A percentile compares a stretch with the other conserved stretches of the same genome.
Conservation (phyloP, 2,329 filamentous ascomycete species). For the Colletotrichum magnum region DNA sequence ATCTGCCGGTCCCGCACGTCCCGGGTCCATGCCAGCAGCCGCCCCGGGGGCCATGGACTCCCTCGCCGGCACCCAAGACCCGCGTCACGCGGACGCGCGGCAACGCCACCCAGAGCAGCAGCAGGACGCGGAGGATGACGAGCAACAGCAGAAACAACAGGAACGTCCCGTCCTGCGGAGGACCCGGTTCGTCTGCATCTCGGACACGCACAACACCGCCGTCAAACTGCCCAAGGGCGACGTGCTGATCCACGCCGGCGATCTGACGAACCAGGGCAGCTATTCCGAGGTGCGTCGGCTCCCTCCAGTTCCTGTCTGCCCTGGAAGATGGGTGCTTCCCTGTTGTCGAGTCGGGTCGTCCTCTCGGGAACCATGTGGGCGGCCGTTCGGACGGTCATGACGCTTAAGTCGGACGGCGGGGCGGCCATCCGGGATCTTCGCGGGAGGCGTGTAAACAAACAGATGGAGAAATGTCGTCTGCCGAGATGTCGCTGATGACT, state of each 20-base stretch:
- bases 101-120: neutral
- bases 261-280: constrained; percentile 81
- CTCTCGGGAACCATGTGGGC: constrained; percentile 20
- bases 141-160: neutral
- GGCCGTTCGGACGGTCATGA: constrained; percentile 19
- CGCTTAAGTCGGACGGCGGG: constrained; percentile 5
- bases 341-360: constrained; percentile 1
- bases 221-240: constrained; percentile 79
- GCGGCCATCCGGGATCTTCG: constrained; percentile 25
- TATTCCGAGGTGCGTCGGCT: constrained; percentile 61
- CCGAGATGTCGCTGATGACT: neutral
- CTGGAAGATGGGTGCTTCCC: neutral
- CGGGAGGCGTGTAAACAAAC: constrained; percentile 12
- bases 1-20: constrained; percentile 13
- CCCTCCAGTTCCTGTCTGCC: neutral
- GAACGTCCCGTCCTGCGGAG: constrained; percentile 51
- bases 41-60: constrained; percentile 24
- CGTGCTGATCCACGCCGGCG: constrained; percentile 82
- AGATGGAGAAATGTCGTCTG: neutral
- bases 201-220: constrained; percentile 80
- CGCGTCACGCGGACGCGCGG: neutral
- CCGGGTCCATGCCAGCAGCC: constrained; percentile 8
- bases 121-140: too few species aligned
- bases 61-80: constrained; percentile 4
- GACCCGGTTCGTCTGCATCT: constrained; percentile 81